These are phyloP conservation scores for Alternaria sp. DNA, from an alignment of 2,329 filamentous ascomycete species.

Conservation along the genomic window DNA sequence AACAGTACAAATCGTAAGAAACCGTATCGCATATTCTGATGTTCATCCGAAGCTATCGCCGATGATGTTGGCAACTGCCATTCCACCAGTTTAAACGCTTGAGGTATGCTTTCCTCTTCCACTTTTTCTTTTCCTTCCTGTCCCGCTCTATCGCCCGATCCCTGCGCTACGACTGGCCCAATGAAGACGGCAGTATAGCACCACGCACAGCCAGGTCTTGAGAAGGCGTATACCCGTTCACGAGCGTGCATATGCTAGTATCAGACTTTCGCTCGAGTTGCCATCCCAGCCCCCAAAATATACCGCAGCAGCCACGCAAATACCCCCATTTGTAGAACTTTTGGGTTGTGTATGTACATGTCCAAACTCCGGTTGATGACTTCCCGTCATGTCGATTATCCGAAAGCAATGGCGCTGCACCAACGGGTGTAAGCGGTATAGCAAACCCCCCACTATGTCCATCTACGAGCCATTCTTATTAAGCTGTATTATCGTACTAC, in stretches of 20 bases:
- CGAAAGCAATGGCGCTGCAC: neutral
- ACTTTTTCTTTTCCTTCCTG: neutral
- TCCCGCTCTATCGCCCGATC: neutral
- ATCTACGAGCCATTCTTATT: slow-evolving; percentile 9
- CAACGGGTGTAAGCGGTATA: neutral
- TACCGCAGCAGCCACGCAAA: neutral
- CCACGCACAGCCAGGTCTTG: slow-evolving; percentile 8
- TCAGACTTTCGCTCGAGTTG: neutral
- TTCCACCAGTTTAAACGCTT: neutral
- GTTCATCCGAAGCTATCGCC: neutral
- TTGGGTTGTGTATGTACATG: neutral
- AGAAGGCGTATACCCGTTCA: neutral
- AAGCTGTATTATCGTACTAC: neutral
- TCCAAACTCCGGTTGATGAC: neutral
- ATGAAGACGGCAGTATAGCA: slow-evolving; percentile 3
- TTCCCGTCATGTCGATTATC: neutral
- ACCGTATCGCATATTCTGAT: neutral
- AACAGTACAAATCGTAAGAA: neutral
- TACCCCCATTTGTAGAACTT: neutral
- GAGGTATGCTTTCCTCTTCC: neutral
- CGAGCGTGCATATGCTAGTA: neutral
- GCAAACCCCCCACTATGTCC: neutral
- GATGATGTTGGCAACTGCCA: neutral
- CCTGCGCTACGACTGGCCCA: neutral
- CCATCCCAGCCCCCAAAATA: neutral